Evolutionary conservation across 352 stramenopile genomes (phyloP).

Genomic region (Aphanomyces astaci): DNA sequence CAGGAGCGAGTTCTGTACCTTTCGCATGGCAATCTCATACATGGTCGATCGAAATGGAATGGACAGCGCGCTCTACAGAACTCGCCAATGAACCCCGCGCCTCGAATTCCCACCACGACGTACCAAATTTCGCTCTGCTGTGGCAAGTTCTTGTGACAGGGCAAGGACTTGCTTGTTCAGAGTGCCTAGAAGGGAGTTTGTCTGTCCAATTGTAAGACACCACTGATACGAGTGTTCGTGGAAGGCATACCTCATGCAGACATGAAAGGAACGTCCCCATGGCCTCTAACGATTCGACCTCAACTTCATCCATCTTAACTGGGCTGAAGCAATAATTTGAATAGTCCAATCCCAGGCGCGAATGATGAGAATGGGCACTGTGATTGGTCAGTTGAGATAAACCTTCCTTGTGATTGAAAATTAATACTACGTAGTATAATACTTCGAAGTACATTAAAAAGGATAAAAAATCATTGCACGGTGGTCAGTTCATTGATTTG

Average conservation of each 20-base stretch:
- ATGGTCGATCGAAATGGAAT: conserved; percentile 23
- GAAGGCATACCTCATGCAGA: conserved; percentile 12
- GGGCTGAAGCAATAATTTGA: not conserved
- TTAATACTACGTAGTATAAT: no score
- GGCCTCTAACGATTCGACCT: conserved; percentile 20
- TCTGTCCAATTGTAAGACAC: not conserved
- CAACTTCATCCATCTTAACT: conserved; percentile 8
- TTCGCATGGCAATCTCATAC: conserved; percentile 22
- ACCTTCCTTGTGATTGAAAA: no score
- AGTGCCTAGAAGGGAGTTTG: conserved; percentile 11
- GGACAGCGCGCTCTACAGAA: conserved; percentile 21
- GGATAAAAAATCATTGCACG: no score
- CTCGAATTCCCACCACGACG: not conserved
- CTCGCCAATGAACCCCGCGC: not conserved
- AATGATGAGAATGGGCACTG: not conserved
- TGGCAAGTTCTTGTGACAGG: conserved; percentile 17
- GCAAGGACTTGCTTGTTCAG: conserved; percentile 22
- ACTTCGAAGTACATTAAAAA: no score
- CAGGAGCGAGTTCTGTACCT: not conserved
- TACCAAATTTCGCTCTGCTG: conserved; percentile 19
- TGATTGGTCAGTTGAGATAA: conserved; percentile 3
- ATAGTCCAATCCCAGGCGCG: not conserved
- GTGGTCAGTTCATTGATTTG: no score
- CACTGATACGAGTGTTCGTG: not conserved
- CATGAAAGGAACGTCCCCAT: conserved; percentile 18